Evolutionary conservation across 306 rosid genomes (phyloP), one percentile per base, ranked within the genome.

Genomic region (Inga laurina): DNA sequence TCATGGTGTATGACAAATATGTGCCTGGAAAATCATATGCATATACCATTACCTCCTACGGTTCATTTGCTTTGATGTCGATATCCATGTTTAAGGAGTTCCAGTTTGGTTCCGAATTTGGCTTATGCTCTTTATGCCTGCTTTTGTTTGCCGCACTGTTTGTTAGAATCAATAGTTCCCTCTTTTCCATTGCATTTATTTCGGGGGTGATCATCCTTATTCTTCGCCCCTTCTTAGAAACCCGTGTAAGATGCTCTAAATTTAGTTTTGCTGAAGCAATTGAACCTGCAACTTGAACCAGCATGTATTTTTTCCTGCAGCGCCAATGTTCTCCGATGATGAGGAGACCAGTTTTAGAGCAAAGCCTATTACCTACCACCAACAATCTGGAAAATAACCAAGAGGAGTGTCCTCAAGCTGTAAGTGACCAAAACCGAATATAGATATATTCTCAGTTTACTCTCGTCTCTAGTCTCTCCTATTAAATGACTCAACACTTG

Each of bases 121-220:
- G 32, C 32, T 32, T 32, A 1, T 32, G 1, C 2, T 1, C 30
- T 68, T 19, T 14, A 21, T 13, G 1, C 32, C 32, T 32, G 32
- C 32, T 1, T 1, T 2, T 32, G 32, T 32, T 32, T 32, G 32
- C 32, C 1, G 32, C 32, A 32, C 32, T 1, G 32, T 2, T 32
- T 32, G 1, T 32, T 2, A 32, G 2, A 32, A 32, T 32, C 32
- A n/a, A n/a, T n/a, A n/a, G n/a, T 21, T 14, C 21, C 2, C 4
- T 15, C 21, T 51, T 1, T 0, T 21, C 15, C 0, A 4, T 8
- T 16, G 5, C 21, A 0, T 0, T 15, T 14, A 0, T 3, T 51
- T 14, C 15, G 7, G 15, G 5, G 0, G 3, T 19, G 7, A 0
- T 56, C 10, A 8, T 56, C 64, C 1, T 18, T 68, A 15, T 15